These are phyloP conservation scores for Prunus dulcis DNA, from an alignment of 306 rosid species.

Conservation along the genomic window DNA sequence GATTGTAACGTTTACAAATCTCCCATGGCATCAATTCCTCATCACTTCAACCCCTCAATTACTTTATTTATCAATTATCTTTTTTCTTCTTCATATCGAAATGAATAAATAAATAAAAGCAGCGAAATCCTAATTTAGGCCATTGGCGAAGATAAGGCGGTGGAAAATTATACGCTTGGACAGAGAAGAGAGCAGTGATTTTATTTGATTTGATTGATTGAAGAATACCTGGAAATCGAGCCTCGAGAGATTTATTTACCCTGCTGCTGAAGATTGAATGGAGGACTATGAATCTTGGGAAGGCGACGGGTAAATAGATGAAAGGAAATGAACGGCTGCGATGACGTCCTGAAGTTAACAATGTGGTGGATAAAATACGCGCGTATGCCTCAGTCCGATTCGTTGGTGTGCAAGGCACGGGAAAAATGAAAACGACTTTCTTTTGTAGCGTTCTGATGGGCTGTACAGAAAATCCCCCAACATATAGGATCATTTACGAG, in stretches of 20 bases:
- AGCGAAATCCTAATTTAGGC: neutral
- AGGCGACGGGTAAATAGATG: neutral
- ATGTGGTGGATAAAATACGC: neutral
- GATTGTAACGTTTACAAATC: neutral
- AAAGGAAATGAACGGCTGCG: neutral
- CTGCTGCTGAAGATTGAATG: neutral
- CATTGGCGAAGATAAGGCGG: neutral
- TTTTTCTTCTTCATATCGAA: neutral
- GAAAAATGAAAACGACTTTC: too few species aligned
- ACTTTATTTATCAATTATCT: neutral
- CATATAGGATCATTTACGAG: too few species aligned
- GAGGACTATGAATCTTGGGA: neutral
- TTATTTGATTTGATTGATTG: neutral
- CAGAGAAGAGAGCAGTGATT: neutral
- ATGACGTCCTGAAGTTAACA: neutral
- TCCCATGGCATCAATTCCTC: neutral
- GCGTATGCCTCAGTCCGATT: neutral
- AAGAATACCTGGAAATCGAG: constrained; percentile 5
- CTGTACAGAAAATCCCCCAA: too few species aligned
- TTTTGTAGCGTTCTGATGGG: too few species aligned
- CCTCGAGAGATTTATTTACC: neutral
- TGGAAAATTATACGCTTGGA: too few species aligned
- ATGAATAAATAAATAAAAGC: neutral
- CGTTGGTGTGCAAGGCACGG: neutral
- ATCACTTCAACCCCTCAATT: neutral